phyloP scores from a whole-genome alignment of 2,329 filamentous ascomycete species.

The Monascus ruber region DNA sequence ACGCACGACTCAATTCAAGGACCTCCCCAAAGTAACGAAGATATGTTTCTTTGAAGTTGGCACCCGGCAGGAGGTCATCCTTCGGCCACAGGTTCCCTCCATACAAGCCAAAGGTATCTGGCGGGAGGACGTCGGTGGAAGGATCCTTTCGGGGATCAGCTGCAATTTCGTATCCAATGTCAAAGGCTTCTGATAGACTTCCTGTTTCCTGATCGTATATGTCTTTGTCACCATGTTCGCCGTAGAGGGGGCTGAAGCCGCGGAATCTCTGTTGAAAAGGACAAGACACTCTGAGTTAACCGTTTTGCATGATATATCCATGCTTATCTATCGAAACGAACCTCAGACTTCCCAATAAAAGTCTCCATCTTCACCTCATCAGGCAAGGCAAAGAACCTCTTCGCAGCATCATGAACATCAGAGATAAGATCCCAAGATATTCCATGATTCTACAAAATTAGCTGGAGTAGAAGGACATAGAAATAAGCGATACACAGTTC shows the following conservation, averaged over 20 bases:
- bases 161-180: conserved; percentile 8
- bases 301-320: background rate
- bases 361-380: conserved; percentile 33
- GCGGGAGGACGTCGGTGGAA: conserved; percentile 4
- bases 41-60: conserved; percentile 6
- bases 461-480: conserved; percentile 7
- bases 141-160: conserved; percentile 7
- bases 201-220: conserved; percentile 1
- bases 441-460: conserved; percentile 12
- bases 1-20: conserved; percentile 7
- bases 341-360: conserved; percentile 21
- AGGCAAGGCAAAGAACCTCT: conserved; percentile 30
- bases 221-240: conserved; percentile 7
- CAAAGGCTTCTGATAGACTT: conserved; percentile 9
- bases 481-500: conserved; percentile 10
- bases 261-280: conserved; percentile 10
- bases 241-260: conserved; percentile 15
- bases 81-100: conserved; percentile 15
- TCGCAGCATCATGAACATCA: conserved; percentile 14
- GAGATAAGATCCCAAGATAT: conserved; percentile 8
- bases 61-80: conserved; percentile 6
- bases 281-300: no score
- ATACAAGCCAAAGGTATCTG: conserved; percentile 9
- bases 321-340: background rate
- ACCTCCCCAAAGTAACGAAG: conserved; percentile 10